These are phyloP conservation scores for Nannizzia gypsea DNA, from an alignment of 2,329 filamentous ascomycete species.

Conservation along the genomic window DNA sequence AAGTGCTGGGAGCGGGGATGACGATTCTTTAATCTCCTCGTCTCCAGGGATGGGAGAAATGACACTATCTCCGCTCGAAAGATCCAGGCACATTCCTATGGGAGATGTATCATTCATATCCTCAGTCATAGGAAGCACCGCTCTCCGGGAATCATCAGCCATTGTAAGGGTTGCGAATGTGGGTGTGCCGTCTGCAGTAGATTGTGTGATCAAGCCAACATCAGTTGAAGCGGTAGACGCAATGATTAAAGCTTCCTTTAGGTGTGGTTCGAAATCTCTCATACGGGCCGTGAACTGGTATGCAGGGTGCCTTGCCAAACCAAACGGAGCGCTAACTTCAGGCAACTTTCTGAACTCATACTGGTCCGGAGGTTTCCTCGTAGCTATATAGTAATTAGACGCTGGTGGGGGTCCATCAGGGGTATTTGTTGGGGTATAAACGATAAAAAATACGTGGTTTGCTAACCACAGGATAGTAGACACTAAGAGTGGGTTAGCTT, in stretches of 20 bases:
- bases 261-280: slow-evolving; percentile 64
- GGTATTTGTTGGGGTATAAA: slow-evolving; percentile 55
- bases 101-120: slow-evolving; percentile 58
- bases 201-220: slow-evolving; percentile 64
- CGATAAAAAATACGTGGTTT: slow-evolving; percentile 69
- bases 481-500: slow-evolving; percentile 34
- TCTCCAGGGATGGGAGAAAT: slow-evolving; percentile 64
- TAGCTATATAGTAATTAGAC: slow-evolving; percentile 70
- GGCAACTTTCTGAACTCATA: slow-evolving; percentile 64
- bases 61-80: slow-evolving; percentile 72
- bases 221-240: slow-evolving; percentile 70
- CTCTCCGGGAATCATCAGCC: slow-evolving; percentile 61
- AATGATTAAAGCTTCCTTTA: slow-evolving; percentile 72
- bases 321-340: slow-evolving; percentile 64
- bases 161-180: slow-evolving; percentile 64
- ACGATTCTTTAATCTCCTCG: slow-evolving; percentile 68
- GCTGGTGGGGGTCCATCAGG: slow-evolving; percentile 45
- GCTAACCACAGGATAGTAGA: slow-evolving; percentile 80
- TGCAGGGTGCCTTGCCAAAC: slow-evolving; percentile 51
- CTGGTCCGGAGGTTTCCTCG: slow-evolving; percentile 39
- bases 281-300: slow-evolving; percentile 70
- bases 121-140: slow-evolving; percentile 60
- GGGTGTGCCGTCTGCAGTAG: slow-evolving; percentile 49
- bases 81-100: slow-evolving; percentile 68
- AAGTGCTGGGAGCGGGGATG: slow-evolving; percentile 68